Percentiles rank a stretch among this genome's conserved stretches.
Conservation (phyloP, 805 yeast species). For the Priceomyces melissophilus region DNA sequence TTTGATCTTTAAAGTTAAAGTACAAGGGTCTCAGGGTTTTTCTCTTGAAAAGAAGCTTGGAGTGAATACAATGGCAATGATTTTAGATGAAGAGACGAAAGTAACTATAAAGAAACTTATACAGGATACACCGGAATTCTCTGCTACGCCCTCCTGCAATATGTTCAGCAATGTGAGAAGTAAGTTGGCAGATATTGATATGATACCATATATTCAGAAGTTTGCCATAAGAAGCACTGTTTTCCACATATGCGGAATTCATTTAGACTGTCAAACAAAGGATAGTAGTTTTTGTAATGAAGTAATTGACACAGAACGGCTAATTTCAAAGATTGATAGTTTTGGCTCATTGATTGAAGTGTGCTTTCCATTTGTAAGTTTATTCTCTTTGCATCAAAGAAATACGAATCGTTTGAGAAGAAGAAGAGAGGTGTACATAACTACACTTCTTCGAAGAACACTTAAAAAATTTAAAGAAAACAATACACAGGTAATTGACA, state of each 20-base stretch:
- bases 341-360: conserved; percentile 52
- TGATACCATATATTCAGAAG: conserved; percentile 43
- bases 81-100: conserved; percentile 39
- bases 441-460: conserved; percentile 19
- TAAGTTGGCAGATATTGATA: conserved; percentile 30
- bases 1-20: no score
- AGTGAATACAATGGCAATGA: conserved; percentile 42
- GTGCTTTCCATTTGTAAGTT: not conserved
- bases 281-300: conserved; percentile 44
- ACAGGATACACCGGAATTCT: conserved; percentile 9
- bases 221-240: conserved; percentile 52
- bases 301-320: conserved; percentile 53
- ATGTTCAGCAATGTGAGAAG: conserved; percentile 8
- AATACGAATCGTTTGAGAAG: conserved; percentile 21
- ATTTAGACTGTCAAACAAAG: conserved; percentile 38
- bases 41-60: conserved; percentile 48
- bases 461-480: conserved; percentile 18
- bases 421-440: conserved; percentile 50
- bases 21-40: conserved; percentile 41
- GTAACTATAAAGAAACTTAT: conserved; percentile 18
- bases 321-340: conserved; percentile 56
- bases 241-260: conserved; percentile 49
- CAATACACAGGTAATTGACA: conserved; percentile 20
- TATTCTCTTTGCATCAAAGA: conserved; percentile 28
- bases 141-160: conserved; percentile 18